These are phyloP conservation scores for Serendipita indica DNA, from an alignment of 768 basidiomycete genomes.

Conservation along the genomic window DNA sequence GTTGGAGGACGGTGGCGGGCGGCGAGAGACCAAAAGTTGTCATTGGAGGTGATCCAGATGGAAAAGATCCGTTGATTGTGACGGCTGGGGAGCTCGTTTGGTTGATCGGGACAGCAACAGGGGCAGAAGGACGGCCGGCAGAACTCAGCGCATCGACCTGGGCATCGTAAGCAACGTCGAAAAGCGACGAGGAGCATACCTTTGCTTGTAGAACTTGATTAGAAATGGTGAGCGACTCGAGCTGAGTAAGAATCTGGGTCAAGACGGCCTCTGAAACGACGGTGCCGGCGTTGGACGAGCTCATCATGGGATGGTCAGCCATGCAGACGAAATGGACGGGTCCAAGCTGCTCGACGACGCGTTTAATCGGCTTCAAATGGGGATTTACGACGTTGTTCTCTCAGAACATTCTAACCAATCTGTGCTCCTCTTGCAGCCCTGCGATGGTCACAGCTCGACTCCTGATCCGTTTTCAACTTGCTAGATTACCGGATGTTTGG, in stretches of 20 bases:
- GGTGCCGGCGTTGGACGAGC: neutral
- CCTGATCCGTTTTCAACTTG: too few species aligned
- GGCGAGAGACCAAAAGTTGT: slow-evolving; percentile 12
- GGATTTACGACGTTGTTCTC: neutral
- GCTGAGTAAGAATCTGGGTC: slow-evolving; percentile 55
- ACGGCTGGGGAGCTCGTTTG: slow-evolving; percentile 10
- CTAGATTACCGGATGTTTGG: too few species aligned
- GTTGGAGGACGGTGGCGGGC: neutral
- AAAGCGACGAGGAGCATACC: slow-evolving; percentile 28
- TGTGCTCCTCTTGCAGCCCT: neutral
- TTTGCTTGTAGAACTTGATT: slow-evolving; percentile 71
- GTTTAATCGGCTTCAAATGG: too few species aligned
- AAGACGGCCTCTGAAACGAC: slow-evolving; percentile 37
- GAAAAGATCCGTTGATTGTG: slow-evolving; percentile 7
- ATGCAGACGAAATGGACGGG: neutral
- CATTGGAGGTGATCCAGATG: neutral
- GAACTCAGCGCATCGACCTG: slow-evolving; percentile 38
- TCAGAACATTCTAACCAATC: neutral
- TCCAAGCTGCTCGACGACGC: neutral
- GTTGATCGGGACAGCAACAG: neutral
- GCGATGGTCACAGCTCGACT: too few species aligned
- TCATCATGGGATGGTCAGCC: slow-evolving; percentile 1
- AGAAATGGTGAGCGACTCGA: slow-evolving; percentile 53
- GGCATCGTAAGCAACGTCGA: neutral
- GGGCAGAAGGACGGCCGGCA: slow-evolving; percentile 13